phyloP scores from a whole-genome alignment of 2,329 filamentous ascomycete species.

The Pseudopyricularia cyperi region DNA sequence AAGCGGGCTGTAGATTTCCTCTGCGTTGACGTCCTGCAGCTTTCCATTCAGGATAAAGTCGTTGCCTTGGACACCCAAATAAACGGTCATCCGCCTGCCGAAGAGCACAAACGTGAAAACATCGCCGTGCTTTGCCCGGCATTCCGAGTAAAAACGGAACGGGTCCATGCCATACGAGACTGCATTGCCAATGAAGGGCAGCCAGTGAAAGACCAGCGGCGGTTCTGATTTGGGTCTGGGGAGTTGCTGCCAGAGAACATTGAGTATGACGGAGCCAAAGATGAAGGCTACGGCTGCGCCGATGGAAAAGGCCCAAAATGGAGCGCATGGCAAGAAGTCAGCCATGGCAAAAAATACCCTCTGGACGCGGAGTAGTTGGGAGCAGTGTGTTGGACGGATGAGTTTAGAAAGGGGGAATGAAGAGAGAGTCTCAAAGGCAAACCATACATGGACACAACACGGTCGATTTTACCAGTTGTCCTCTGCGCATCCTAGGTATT shows the following conservation, averaged over 20 bases:
- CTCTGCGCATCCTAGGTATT: neutral
- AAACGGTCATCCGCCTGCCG: slow-evolving; percentile 35
- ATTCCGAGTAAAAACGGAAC: slow-evolving; percentile 69
- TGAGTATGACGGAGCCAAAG: slow-evolving; percentile 52
- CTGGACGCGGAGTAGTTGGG: neutral
- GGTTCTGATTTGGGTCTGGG: slow-evolving; percentile 74
- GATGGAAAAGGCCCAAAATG: neutral
- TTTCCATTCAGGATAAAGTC: slow-evolving; percentile 44
- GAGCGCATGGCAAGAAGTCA: neutral
- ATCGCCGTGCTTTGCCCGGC: slow-evolving; percentile 33
- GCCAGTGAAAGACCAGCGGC: slow-evolving; percentile 68
- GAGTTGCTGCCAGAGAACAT: slow-evolving; percentile 68
- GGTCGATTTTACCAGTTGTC: neutral
- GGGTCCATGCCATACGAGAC: slow-evolving; percentile 92
- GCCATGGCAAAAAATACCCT: neutral
- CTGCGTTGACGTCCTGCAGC: slow-evolving; percentile 36
- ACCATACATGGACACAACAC: neutral
- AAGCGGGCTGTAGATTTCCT: slow-evolving; percentile 38
- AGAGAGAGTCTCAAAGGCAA: neutral
- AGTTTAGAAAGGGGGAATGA: neutral
- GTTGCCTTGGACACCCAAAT: slow-evolving; percentile 36
- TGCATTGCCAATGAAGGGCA: slow-evolving; percentile 80
- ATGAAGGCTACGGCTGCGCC: slow-evolving; percentile 27
- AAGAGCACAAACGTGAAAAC: slow-evolving; percentile 41
- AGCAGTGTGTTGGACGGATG: neutral